These are phyloP conservation scores for Arachnomyces sp. DNA, from an alignment of 2,329 filamentous ascomycete genomes.

Conservation along the genomic window DNA sequence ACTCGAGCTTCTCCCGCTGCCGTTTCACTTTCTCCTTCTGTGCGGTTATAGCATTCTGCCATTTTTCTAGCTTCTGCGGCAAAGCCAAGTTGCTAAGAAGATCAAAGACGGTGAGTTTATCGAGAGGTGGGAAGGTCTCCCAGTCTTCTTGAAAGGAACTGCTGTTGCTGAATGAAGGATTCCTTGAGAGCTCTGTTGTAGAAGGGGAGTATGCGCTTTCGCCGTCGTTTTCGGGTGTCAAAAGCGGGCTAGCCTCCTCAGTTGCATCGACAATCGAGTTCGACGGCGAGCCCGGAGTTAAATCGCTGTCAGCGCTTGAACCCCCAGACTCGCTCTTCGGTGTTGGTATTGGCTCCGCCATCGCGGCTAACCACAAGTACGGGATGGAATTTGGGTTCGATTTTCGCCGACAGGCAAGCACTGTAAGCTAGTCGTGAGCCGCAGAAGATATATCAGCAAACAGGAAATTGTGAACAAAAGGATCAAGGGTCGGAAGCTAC, in stretches of 20 bases:
- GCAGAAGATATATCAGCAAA: too few relatives aligned
- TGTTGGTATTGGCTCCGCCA: conserved; percentile 19
- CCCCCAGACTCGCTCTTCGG: conserved; percentile 20
- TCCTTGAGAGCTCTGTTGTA: conserved; percentile 60
- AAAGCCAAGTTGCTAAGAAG: conserved; percentile 88
- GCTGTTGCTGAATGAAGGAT: conserved; percentile 73
- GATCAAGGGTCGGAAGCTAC: too few relatives aligned
- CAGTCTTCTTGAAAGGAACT: conserved; percentile 84
- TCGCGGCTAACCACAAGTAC: conserved; percentile 9
- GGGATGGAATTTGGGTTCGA: too few relatives aligned
- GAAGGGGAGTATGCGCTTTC: conserved; percentile 29
- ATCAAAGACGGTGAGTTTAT: conserved; percentile 85
- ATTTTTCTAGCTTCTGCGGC: conserved; percentile 80
- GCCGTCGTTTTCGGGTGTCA: conserved; percentile 37
- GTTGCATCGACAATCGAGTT: conserved; percentile 33
- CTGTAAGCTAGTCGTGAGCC: too few relatives aligned
- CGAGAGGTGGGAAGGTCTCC: conserved; percentile 77
- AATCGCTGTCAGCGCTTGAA: conserved; percentile 11
- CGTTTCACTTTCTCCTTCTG: conserved; percentile 80
- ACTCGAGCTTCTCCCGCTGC: conserved; percentile 73
- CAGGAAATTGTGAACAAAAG: too few relatives aligned
- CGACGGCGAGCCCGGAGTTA: conserved; percentile 15
- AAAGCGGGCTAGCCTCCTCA: conserved; percentile 35
- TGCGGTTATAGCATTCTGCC: conserved; percentile 72
- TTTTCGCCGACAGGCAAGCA: too few relatives aligned